Base-by-base conservation (phyloP, 192 early-diverging fungal species). In the Allomyces macrogynus region DNA sequence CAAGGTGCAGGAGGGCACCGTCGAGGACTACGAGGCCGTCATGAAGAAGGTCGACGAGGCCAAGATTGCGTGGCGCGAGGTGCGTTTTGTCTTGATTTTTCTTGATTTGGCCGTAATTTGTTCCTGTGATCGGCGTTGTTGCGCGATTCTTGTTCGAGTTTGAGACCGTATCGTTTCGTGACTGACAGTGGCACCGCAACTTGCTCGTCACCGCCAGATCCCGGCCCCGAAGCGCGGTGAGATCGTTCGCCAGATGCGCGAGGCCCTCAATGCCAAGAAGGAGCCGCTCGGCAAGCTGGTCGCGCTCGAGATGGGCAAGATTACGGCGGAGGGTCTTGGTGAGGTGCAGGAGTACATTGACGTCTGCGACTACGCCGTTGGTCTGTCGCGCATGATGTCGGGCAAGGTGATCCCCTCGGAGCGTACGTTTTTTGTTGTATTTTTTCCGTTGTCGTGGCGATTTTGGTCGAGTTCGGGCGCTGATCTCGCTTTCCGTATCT, bases 301-400 rank as follows among this genome's bases (percentile, higher is more conserved):
- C 11, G 76, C 90, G 14, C 73, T 95, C 60, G 93, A 96, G 75
- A 91, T 97, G 83, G 93, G 93, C 69, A 97, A 97, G 77, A 93
- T 97, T 66, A 65, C 87, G 64, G 81, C 90, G 16, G 93, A 97
- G 73, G 93, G 91, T 25, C 76, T 91, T 23, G 92, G 93, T 44
- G 93, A 97, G 69, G 84, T 97, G 40, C 93, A 97, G 69, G 93
- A 97, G 76, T 97, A 93, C 77, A 85, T 97, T 67, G 93, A 97
- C 72, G 85, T 97, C 63, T 83, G 86, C 25, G 93, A 97, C 68
- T 93, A 86, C 63, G 90, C 93, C 16, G 73, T 93, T 5, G 93
- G 93, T 24, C 78, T 97, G 7, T 82, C 82, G 44, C 83, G 93
- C 20, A 81, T 81, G 70, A 67, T 97, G 61, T 81, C 83, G 70